Conservation (phyloP, 2,329 filamentous ascomycete species). For the Stagonosporopsis rhizophila region DNA sequence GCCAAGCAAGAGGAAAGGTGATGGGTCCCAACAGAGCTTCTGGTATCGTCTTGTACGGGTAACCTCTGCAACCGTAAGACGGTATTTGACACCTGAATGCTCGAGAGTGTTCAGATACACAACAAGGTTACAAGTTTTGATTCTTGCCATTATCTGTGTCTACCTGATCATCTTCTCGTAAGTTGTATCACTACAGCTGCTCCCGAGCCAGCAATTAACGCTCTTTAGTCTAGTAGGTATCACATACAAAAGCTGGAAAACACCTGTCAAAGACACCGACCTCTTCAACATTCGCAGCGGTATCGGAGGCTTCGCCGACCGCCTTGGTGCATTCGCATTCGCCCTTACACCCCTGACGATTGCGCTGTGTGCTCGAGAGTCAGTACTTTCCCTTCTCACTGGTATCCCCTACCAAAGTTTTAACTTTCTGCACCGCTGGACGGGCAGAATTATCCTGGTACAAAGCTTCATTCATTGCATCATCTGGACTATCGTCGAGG, state of each 20-base stretch:
- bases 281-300: slow-evolving; percentile 68
- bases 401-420: slow-evolving; percentile 73
- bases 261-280: slow-evolving; percentile 65
- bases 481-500: slow-evolving; percentile 71
- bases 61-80: slow-evolving; percentile 51
- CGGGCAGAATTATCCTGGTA: slow-evolving; percentile 73
- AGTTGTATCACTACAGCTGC: not conserved
- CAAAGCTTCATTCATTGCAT: slow-evolving; percentile 74
- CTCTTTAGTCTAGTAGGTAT: slow-evolving; percentile 65
- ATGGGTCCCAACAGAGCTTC: slow-evolving; percentile 24
- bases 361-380: slow-evolving; percentile 69
- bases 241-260: slow-evolving; percentile 71
- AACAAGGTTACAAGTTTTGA: slow-evolving; percentile 70
- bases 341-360: slow-evolving; percentile 74
- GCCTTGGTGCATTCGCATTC: slow-evolving; percentile 72
- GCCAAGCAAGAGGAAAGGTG: slow-evolving; percentile 18
- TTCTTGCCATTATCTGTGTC: slow-evolving; percentile 62
- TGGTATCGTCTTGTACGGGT: slow-evolving; percentile 37
- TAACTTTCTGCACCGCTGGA: slow-evolving; percentile 79
- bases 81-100: slow-evolving; percentile 66
- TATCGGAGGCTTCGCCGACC: slow-evolving; percentile 71
- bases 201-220: slow-evolving; percentile 4
- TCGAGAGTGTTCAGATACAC: slow-evolving; percentile 67
- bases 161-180: slow-evolving; percentile 72
- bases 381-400: slow-evolving; percentile 70